A percentile compares a stretch with the other conserved stretches of the same genome.
These are phyloP conservation scores for Ceratorhiza oryzae-sativae DNA, from an alignment of 1,284 basidiomycete genomes.

Conservation along the genomic window DNA sequence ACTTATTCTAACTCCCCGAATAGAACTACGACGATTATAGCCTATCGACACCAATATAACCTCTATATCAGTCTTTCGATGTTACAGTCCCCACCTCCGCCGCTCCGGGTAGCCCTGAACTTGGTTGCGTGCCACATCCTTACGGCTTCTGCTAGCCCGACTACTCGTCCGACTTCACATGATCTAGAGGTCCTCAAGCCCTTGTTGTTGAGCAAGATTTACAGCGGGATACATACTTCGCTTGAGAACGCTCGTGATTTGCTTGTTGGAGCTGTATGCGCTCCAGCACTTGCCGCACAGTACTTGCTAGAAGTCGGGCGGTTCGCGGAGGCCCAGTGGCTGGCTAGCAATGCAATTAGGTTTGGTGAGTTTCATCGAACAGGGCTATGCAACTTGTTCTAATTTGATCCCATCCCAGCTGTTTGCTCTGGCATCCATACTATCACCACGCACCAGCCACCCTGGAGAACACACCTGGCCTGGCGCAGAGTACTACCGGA, in stretches of 20 bases:
- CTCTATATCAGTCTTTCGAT: background rate
- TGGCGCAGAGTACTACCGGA: background rate
- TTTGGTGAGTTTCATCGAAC: conserved; percentile 1
- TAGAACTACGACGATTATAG: conserved; percentile 16
- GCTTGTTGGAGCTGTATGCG: conserved; percentile 13
- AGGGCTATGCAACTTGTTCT: background rate
- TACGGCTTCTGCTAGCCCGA: background rate
- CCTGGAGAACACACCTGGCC: background rate
- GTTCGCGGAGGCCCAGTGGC: conserved; percentile 24
- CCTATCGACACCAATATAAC: conserved; percentile 9
- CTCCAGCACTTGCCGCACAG: conserved; percentile 20
- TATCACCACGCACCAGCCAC: background rate
- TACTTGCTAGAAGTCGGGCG: conserved; percentile 20
- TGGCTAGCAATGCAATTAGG: conserved; percentile 17
- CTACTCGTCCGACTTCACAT: conserved; percentile 14
- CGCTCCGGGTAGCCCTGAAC: conserved; percentile 22
- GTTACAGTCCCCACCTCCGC: conserved; percentile 10
- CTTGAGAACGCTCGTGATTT: conserved; percentile 25
- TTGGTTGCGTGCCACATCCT: conserved; percentile 29
- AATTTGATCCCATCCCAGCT: background rate
- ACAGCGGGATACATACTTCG: conserved; percentile 12
- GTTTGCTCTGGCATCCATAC: conserved; percentile 19
- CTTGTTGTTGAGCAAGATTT: background rate
- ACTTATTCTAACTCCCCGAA: background rate
- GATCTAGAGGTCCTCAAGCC: conserved; percentile 15